A percentile compares a stretch with the other conserved stretches of the same genome.
These are phyloP conservation scores for Phaeosphaeria sp. DNA, from an alignment of 2,329 filamentous ascomycete species.

Conservation along the genomic window DNA sequence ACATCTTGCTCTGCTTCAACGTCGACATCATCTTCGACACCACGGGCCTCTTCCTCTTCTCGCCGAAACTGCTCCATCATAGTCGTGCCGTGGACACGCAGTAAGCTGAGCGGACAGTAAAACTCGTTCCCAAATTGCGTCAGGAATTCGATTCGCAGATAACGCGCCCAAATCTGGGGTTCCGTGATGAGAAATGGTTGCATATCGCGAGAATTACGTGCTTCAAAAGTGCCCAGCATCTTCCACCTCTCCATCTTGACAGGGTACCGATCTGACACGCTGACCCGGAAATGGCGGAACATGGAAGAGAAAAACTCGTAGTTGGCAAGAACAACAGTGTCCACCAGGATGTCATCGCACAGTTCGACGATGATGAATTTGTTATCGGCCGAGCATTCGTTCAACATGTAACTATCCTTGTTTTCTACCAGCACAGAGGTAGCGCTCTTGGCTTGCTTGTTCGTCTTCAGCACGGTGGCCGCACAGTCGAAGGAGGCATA, in stretches of 20 bases:
- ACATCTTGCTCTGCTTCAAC: constrained; percentile 55
- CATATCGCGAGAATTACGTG: constrained; percentile 88
- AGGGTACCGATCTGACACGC: constrained; percentile 92
- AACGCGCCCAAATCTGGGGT: constrained; percentile 93
- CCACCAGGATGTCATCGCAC: constrained; percentile 84
- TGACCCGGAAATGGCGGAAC: constrained; percentile 87
- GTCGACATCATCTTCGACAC: constrained; percentile 67
- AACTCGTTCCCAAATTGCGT: constrained; percentile 96
- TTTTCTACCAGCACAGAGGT: constrained; percentile 93
- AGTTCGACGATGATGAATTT: constrained; percentile 96
- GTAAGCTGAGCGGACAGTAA: constrained; percentile 89
- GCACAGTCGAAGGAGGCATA: constrained; percentile 98
- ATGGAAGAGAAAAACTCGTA: constrained; percentile 99
- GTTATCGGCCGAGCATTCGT: constrained; percentile 83
- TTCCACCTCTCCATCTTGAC: constrained; percentile 93
- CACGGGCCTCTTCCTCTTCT: constrained; percentile 71
- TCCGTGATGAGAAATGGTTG: constrained; percentile 95
- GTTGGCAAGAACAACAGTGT: constrained; percentile 96
- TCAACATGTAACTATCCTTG: constrained; percentile 98
- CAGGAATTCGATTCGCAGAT: constrained; percentile 88
- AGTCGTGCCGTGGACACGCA: constrained; percentile 90
- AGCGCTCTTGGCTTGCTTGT: constrained; percentile 82
- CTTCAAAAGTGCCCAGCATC: constrained; percentile 85
- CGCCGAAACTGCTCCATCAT: constrained; percentile 95
- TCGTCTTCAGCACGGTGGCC: constrained; percentile 90